Evolutionary conservation across 2,329 filamentous ascomycete species (phyloP).

Genomic region (Apiospora hydei): DNA sequence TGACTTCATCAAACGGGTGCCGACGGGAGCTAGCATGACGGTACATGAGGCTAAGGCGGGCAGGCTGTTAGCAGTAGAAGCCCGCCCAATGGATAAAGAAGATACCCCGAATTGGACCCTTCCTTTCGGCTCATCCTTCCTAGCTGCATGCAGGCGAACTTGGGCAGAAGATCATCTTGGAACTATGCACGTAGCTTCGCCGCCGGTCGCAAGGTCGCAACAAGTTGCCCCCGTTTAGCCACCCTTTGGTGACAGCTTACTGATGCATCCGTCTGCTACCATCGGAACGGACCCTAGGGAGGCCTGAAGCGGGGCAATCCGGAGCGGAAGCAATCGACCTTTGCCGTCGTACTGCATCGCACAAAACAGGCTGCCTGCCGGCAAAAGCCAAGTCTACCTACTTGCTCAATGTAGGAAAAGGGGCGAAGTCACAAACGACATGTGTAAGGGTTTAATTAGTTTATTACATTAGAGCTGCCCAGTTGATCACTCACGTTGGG

Average conservation of each 20-base stretch:
- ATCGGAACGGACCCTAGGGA: too few species aligned
- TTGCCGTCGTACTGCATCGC: not conserved
- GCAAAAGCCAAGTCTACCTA: too few species aligned
- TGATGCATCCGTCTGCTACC: not conserved
- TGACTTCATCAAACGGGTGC: not conserved
- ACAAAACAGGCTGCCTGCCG: not conserved
- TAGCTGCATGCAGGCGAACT: not conserved
- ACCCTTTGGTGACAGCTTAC: not conserved
- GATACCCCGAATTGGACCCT: not conserved
- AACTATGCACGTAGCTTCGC: too few species aligned
- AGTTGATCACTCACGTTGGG: too few species aligned
- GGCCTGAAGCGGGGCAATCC: too few species aligned
- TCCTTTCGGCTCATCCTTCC: not conserved
- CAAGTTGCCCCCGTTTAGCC: too few species aligned
- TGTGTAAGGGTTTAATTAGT: not conserved
- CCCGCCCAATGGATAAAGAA: not conserved
- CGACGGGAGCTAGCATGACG: slow-evolving; percentile 7
- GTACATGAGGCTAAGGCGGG: not conserved
- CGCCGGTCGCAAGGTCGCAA: too few species aligned
- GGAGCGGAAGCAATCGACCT: not conserved
- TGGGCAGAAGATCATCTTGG: too few species aligned
- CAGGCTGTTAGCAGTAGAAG: not conserved
- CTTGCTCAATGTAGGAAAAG: not conserved
- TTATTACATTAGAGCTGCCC: not conserved
- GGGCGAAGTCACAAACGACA: not conserved